phyloP scores from a whole-genome alignment of 768 basidiomycete genomes.

The Porphyrellus cyaneotinctus region DNA sequence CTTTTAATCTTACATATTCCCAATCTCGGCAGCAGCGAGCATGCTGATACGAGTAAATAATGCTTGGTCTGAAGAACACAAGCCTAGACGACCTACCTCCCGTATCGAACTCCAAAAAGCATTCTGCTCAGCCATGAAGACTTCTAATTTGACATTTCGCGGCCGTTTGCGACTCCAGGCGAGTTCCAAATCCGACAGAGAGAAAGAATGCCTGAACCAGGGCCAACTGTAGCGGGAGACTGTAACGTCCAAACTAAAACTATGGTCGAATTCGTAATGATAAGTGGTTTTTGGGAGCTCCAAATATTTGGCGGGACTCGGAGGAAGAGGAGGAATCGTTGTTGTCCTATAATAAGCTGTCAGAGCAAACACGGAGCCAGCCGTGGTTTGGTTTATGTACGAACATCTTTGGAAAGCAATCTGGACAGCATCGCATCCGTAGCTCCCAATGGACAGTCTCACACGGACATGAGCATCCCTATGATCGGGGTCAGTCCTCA shows the following conservation, averaged over 20 bases:
- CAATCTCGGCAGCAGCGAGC: background rate
- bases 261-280: no score
- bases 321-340: no score
- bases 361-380: background rate
- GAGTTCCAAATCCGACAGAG: slow-evolving; percentile 1
- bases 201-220: no score
- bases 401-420: slow-evolving; percentile 9
- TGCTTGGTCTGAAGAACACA: background rate
- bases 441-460: slow-evolving; percentile 13
- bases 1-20: background rate
- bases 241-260: no score
- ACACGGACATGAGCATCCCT: slow-evolving; percentile 14
- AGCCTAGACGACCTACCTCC: background rate
- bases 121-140: background rate
- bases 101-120: background rate
- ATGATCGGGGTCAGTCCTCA: background rate
- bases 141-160: background rate
- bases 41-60: slow-evolving; percentile 2
- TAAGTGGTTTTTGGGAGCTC: no score
- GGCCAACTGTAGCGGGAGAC: no score
- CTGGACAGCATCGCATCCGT: slow-evolving; percentile 9
- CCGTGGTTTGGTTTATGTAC: background rate
- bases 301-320: no score
- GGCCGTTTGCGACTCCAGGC: background rate
- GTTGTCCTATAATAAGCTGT: slow-evolving; percentile 6